Evolutionary conservation across 2,329 filamentous ascomycete genomes (phyloP).

Genomic region (Colletotrichum shisoi): DNA sequence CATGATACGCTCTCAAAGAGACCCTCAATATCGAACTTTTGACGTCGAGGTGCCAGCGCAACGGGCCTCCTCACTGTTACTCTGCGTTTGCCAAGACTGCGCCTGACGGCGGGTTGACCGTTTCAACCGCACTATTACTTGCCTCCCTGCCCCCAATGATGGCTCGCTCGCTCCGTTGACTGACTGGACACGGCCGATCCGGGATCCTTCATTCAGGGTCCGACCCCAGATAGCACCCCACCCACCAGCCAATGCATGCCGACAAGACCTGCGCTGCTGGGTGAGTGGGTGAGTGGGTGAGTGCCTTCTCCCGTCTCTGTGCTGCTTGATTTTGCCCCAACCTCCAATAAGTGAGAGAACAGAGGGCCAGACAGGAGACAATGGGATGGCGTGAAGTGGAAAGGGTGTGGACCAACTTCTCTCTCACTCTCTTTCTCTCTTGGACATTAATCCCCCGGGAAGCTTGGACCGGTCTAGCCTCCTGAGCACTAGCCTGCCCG

Average conservation of each 20-base stretch:
- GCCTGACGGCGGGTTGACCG: conserved; percentile 35
- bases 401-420: conserved; percentile 7
- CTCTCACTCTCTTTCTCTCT: no score
- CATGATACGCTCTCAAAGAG: background rate
- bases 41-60: conserved; percentile 33
- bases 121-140: conserved; percentile 35
- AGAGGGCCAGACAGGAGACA: background rate
- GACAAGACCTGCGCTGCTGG: conserved; percentile 25
- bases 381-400: background rate
- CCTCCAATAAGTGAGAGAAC: background rate
- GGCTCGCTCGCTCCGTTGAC: conserved; percentile 21
- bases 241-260: conserved; percentile 28
- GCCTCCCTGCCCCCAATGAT: conserved; percentile 16
- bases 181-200: conserved; percentile 33
- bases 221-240: conserved; percentile 35
- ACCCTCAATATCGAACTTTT: conserved; percentile 4
- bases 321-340: background rate
- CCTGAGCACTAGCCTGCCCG: conserved; percentile 33
- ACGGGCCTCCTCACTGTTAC: conserved; percentile 30
- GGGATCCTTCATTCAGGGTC: conserved; percentile 36
- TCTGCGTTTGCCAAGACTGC: conserved; percentile 35
- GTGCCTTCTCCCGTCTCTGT: background rate
- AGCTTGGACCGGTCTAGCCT: conserved; percentile 37
- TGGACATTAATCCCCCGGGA: conserved; percentile 29
- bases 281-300: background rate